Evolutionary conservation across 2,329 filamentous ascomycete genomes (phyloP).

Genomic region (Mycosphaerelloides madeirae): DNA sequence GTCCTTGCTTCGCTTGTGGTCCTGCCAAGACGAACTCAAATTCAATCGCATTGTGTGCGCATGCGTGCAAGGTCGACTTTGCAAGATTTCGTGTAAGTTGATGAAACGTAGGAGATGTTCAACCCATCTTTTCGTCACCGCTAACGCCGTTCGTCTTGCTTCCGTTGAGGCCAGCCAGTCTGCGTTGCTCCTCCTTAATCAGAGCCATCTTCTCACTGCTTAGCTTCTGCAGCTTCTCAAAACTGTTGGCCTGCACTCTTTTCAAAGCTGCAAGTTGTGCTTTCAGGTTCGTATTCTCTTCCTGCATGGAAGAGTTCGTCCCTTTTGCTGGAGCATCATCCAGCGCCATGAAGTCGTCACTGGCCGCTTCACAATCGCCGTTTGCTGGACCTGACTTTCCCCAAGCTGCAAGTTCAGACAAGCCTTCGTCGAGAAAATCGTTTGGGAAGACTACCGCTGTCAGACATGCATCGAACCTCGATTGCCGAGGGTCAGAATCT

Average conservation of each 20-base stretch:
- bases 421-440: conserved; percentile 31
- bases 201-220: conserved; percentile 39
- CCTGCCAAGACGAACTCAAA: conserved; percentile 11
- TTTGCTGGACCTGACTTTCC: conserved; percentile 23
- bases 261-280: conserved; percentile 41
- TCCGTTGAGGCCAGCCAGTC: conserved; percentile 1
- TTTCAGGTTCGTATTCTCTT: conserved; percentile 29
- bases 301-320: conserved; percentile 14
- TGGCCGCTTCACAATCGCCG: conserved; percentile 4
- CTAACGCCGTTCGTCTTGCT: conserved; percentile 8
- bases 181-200: conserved; percentile 28
- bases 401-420: conserved; percentile 35
- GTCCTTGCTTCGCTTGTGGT: conserved; percentile 14
- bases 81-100: no score
- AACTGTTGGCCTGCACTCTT: conserved; percentile 42
- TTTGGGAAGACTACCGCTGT: conserved; percentile 41
- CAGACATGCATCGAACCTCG: conserved; percentile 38
- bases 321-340: conserved; percentile 17
- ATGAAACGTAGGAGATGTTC: not conserved
- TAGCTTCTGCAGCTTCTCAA: conserved; percentile 42
- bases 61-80: no score
- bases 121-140: conserved; percentile 10
- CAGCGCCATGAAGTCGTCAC: conserved; percentile 38
- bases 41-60: no score
- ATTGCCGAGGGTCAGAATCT: conserved; percentile 20